Base-by-base conservation (phyloP, 2,329 filamentous ascomycete species). In the Xylariaceae sp. region DNA sequence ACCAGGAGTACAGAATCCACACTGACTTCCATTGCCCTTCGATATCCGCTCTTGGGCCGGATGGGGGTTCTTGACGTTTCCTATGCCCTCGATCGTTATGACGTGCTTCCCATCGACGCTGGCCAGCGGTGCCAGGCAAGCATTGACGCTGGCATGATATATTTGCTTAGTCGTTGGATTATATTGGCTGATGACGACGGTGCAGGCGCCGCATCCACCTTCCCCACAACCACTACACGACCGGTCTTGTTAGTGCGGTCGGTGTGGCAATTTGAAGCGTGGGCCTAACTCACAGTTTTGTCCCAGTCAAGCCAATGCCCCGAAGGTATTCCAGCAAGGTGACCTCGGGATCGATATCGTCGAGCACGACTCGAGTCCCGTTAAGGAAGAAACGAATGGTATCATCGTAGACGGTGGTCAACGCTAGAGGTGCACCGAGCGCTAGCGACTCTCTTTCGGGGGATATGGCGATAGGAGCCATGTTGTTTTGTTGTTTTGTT, bases 91-190 rank as follows among this genome's bases (percentile, higher is more conserved):
- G 41, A 99, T 88, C 2, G 95, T 99, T 70, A 99, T 93, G 69
- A 98, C 91, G 82, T 99, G 95, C 73, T 99, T 99, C 44, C 95
- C 95, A 72, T 98, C 95, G 43, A 98, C 84, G 67, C 92, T 96
- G 64, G 92, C 90, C 45, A 99, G 81, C 6, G 95, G 95, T 10
- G 95, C 93, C 50, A 99, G 80, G 72, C 95, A 99, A 42, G 95
- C 95, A 72, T 99, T 99, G 57, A 98, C 91, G 51, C 91, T 96
- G 54, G 95, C 95, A 79, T 99, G 93, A 70, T 98, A 98, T 65
- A 98, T 90, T 71, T 90, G 84, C 68, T 90, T 90, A 5, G 93
- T 97, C 2, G 91, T 96, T 1, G 92, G 92, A 70, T 98, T 98
- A 70, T 89, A 88, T 73, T 98, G 93, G 60, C 91, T 96, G 41